Base-by-base conservation (phyloP, 1,284 basidiomycete species). In the Trichosporon sp. region DNA sequence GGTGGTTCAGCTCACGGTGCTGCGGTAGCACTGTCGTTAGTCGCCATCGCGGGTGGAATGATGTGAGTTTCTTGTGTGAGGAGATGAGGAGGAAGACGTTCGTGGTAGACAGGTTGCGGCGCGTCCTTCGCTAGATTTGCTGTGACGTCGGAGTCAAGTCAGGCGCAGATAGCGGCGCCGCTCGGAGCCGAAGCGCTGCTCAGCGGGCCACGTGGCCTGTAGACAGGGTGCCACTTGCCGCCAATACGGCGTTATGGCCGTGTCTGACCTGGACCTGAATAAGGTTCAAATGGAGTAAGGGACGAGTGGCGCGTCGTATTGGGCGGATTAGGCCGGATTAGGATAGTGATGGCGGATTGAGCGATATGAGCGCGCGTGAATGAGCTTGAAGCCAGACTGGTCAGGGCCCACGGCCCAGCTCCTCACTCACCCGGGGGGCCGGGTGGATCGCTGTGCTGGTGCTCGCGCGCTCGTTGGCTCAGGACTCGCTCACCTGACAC, bases 371-470 rank as follows among this genome's bases (percentile, higher is more conserved):
- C 27, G 27, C 13, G 53, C 53, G 25, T 31, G 56, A 60, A 60
- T 29, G 53, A 58, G 25, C 18, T 18, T 29, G 53, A 18, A 58
- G 25, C 27, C 25, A 58, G 25, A 60, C 8, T n/a, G 7, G 25
- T n/a, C n/a, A n/a, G n/a, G n/a, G n/a, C 31, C 18, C 27, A 31
- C 13, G 27, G 27, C 27, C 7, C 7, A 18, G 56, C 56, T 60
- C 56, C 56, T 60, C 56, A 60, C 56, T 60, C 56, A 32, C 27
- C 56, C 56, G 56, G 27, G 56, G 29, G 56, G 29, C 29, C 56
- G 29, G 56, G 29, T n/a, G 15, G 29, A 58, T 58, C 56, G 56
- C 29, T 58, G 29, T 2, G 29, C 29, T 58, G 29, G 29, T 15
- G 56, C 5, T 31, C 29, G 23, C 3, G 29, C 29, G 56, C 5